Evolutionary conservation across 129 eudicot species (phyloP), one percentile per base, ranked within the genome.

Genomic region (Artemisia annua): DNA sequence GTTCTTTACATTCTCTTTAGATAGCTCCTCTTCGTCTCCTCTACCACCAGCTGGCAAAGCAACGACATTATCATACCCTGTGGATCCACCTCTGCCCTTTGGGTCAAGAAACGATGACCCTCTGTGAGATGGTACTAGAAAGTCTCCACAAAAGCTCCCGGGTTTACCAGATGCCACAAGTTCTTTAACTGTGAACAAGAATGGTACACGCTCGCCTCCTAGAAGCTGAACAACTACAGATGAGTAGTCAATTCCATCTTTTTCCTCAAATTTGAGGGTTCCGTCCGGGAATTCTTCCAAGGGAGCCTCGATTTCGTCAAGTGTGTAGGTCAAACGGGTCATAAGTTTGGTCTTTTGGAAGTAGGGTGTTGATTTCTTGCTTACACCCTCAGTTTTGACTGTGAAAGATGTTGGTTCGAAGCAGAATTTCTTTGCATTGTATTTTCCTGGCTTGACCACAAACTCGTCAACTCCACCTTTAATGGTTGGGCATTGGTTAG

Each of bases 21-120:
- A 32, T 24, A 91, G 92, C 69, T 85, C 97, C 83, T 90, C 91
- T 74, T 90, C 35, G 5, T 28, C 35, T 28, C 35, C 35, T 28
- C 35, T 28, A 0, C 35, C 5, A 0, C 35, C 4, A 8, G 95
- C 97, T 10, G 95, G 97, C 78, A 90, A 75, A 81, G 97, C 95
- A 55, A 85, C 95, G 0, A 88, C 95, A 30, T 87, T 90, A 73
- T 87, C 95, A 56, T 90, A 87, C 11, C 95, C 97, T 13, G 95
- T 90, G 18, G 95, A 87, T 0, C 91, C 91, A 81, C 95, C 97
- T 65, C 96, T 74, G 46, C 97, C 97, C 88, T 91, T 91, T 74
- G 97, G 97, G 97, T 91, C 97, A 12, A 88, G 86, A 83, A 91
- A 91, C 0, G 96, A 91, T 17, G 96, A 91, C 11, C 97, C 97